Evolutionary conservation across 257 asterid genomes (phyloP).

Genomic region (Solanum bulbocastanum): DNA sequence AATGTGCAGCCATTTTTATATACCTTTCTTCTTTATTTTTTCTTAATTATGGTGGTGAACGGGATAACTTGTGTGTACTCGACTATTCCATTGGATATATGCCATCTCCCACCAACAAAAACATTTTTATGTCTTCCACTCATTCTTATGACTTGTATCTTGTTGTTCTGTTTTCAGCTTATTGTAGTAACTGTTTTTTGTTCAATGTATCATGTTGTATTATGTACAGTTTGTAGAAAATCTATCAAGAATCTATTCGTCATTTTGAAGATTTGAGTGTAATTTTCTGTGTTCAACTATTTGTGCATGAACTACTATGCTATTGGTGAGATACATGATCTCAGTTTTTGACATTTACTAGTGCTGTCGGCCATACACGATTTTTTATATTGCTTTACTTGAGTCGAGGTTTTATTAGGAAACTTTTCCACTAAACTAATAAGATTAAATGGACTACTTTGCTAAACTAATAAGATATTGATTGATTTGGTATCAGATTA

Average conservation of each 20-base stretch:
- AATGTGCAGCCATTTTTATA: background rate
- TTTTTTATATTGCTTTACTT: too few relatives aligned
- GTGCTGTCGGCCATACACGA: background rate
- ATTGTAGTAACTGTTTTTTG: background rate
- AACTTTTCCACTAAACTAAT: background rate
- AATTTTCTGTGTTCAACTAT: background rate
- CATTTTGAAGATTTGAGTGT: background rate
- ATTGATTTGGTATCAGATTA: background rate
- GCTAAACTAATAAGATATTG: background rate
- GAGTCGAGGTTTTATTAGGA: too few relatives aligned
- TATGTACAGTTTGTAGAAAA: background rate
- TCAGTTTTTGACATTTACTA: background rate
- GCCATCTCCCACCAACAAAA: background rate
- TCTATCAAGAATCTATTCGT: background rate
- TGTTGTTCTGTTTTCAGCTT: background rate
- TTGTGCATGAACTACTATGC: background rate
- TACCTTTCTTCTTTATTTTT: background rate
- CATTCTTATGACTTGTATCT: background rate
- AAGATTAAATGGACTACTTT: background rate
- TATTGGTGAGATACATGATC: background rate
- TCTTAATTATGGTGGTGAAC: background rate
- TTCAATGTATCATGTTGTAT: background rate
- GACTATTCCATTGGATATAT: background rate
- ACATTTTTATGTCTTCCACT: background rate
- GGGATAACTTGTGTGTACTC: background rate